Percentiles rank a stretch among this genome's conserved stretches.
Conservation (phyloP, 768 basidiomycete species). For the Xerocomus potaroensis region DNA sequence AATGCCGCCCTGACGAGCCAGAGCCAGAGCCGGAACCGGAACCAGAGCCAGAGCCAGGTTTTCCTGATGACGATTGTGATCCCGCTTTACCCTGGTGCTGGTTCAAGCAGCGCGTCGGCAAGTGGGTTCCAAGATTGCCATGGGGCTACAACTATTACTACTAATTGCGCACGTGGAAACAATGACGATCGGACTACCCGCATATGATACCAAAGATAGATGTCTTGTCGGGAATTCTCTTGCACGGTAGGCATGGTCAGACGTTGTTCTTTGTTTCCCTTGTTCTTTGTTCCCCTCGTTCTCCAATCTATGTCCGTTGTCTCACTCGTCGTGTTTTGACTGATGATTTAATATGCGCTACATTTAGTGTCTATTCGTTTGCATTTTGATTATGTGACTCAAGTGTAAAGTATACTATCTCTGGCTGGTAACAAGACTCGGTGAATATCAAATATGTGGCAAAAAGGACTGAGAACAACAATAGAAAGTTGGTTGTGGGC, state of each 20-base stretch:
- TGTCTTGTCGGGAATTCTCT: constrained; percentile 4
- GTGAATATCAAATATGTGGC: too few species aligned
- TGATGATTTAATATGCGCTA: constrained; percentile 13
- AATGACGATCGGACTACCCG: constrained; percentile 9
- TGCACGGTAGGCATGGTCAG: neutral
- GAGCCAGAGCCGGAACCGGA: constrained; percentile 20
- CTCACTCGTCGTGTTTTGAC: constrained; percentile 4
- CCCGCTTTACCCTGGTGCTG: constrained; percentile 22
- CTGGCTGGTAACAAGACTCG: too few species aligned
- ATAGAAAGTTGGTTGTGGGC: too few species aligned
- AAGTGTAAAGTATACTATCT: too few species aligned
- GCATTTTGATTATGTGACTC: neutral
- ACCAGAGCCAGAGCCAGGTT: constrained; percentile 31
- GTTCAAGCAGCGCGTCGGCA: constrained; percentile 12
- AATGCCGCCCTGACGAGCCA: constrained; percentile 31
- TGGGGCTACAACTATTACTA: constrained; percentile 24
- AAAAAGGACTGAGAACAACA: too few species aligned
- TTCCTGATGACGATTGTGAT: constrained; percentile 32
- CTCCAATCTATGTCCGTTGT: neutral
- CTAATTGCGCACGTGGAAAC: constrained; percentile 11
- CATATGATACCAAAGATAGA: constrained; percentile 17
- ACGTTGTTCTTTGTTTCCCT: neutral
- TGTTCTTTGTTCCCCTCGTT: neutral
- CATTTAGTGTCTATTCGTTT: constrained; percentile 1
- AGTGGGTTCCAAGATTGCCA: constrained; percentile 22